Base-by-base conservation (phyloP, 2,329 filamentous ascomycete species). In the Aspergillus sp. region DNA sequence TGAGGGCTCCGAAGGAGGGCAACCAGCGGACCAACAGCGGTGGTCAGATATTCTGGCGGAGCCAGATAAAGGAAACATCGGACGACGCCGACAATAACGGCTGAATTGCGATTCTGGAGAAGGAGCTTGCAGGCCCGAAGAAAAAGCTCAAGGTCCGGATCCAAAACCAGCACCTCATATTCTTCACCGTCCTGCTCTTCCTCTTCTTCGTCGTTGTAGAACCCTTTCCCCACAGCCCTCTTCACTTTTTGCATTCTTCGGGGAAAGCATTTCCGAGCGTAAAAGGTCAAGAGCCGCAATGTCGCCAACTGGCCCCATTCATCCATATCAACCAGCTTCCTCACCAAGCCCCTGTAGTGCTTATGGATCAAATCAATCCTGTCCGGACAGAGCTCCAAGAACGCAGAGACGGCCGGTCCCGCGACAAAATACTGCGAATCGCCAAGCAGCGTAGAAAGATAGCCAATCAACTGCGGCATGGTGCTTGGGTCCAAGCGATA, bases 351-450 rank as follows among this genome's bases (percentile, higher is more conserved):
- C 31, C 85, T 77, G 61, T 96, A 98, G 54, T 94, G 82, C 44
- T 82, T 79, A 60, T 98, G 91, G 45, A 98, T 78, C 38, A 98
- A 65, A 54, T 95, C 88, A 42, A 94, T 72, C 33, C 82, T 71
- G 11, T 93, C 81, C 0, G 91, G 88, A 45, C 89, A 96, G 16
- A 96, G 70, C 43, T 94, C 86, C 57, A 93, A 61, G 49, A 93
- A 95, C 0, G 91, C 84, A 24, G 80, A 77, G 3, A 96, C 86
- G 1, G 91, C 91, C 2, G 91, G 86, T 2, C 91, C 91, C 2
- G 86, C 84, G n/a, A 98, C 91, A 55, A 86, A 94, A 61, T 95
- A 96, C 54, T 94, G 89, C 58, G 80, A 86, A 63, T 98, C 91
- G 1, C 80, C 86, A 5, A 98, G 66, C 20, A 98, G 64, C 0